Conservation (phyloP, 768 basidiomycete species). For the Psilocybe subaeruginosa region DNA sequence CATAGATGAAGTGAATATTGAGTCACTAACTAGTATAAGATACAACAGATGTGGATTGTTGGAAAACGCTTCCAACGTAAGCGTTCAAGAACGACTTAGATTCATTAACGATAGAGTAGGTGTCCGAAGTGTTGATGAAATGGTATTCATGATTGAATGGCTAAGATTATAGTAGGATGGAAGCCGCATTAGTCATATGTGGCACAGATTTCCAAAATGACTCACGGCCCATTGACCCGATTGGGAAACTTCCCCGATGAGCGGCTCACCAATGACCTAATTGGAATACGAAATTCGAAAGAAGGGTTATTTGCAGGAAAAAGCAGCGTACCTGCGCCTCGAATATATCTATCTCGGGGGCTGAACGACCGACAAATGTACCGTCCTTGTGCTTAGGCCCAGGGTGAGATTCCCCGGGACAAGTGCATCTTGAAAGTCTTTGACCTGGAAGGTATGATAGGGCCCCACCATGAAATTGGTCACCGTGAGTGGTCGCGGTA, state of each 20-base stretch:
- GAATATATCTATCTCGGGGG: slow-evolving; percentile 91
- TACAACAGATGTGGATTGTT: slow-evolving; percentile 82
- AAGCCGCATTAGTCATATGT: slow-evolving; percentile 2
- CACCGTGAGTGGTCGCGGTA: slow-evolving; percentile 65
- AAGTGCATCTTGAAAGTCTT: slow-evolving; percentile 86
- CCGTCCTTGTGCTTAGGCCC: slow-evolving; percentile 82
- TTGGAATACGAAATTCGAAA: background rate
- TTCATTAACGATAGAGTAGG: slow-evolving; percentile 57
- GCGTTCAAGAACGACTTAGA: slow-evolving; percentile 56
- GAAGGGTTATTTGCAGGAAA: background rate
- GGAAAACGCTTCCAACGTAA: slow-evolving; percentile 79
- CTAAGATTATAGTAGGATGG: slow-evolving; percentile 30
- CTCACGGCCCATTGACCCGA: slow-evolving; percentile 82
- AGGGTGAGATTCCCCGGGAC: slow-evolving; percentile 82
- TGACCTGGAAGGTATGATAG: slow-evolving; percentile 91
- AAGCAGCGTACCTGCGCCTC: slow-evolving; percentile 68
- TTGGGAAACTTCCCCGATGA: slow-evolving; percentile 70
- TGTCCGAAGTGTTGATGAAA: slow-evolving; percentile 69
- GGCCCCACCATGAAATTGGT: slow-evolving; percentile 48
- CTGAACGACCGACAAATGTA: slow-evolving; percentile 76
- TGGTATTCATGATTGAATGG: slow-evolving; percentile 77
- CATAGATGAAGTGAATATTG: background rate
- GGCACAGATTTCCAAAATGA: slow-evolving; percentile 16
- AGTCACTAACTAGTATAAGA: slow-evolving; percentile 56
- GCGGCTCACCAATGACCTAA: slow-evolving; percentile 35